These are phyloP conservation scores for Penicillium coffeae DNA, from an alignment of 495 filamentous ascomycete species.

Conservation along the genomic window DNA sequence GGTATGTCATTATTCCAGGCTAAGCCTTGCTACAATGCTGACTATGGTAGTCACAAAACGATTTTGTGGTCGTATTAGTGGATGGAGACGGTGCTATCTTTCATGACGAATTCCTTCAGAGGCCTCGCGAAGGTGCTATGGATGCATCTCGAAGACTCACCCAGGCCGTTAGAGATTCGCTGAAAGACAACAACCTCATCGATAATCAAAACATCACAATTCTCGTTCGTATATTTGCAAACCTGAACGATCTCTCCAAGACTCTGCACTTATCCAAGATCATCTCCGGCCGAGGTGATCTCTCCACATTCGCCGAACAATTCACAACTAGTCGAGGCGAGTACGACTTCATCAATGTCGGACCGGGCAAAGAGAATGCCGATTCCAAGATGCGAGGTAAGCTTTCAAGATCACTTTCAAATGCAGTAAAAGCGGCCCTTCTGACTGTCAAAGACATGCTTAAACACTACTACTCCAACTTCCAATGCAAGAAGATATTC, in stretches of 20 bases:
- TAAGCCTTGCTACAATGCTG: not conserved
- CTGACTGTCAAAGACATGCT: constrained; percentile 3
- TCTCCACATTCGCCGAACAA: constrained; percentile 6
- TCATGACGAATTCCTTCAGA: not conserved
- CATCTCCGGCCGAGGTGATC: constrained; percentile 17
- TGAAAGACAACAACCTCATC: not conserved
- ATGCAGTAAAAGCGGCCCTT: not conserved
- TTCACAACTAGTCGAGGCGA: constrained; percentile 10
- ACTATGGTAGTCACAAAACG: not conserved
- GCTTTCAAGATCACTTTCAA: not conserved
- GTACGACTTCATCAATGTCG: constrained; percentile 15
- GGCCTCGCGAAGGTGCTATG: not conserved
- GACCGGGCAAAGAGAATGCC: constrained; percentile 13
- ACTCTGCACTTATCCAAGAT: not conserved
- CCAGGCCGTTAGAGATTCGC: not conserved
- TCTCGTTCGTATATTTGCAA: constrained; percentile 5
- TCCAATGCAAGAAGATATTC: constrained; percentile 15
- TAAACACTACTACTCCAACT: constrained; percentile 5
- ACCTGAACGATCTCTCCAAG: not conserved
- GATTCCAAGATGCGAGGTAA: constrained; percentile 11
- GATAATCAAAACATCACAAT: not conserved
- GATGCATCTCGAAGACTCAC: not conserved
- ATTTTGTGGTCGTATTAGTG: constrained; percentile 1
- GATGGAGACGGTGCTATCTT: constrained; percentile 5
- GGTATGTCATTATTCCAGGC: not conserved